A percentile compares a stretch with the other conserved stretches of the same genome.
Evolutionary conservation across 2,329 filamentous ascomycete species (phyloP).

Genomic region (Colletotrichum lupini): DNA sequence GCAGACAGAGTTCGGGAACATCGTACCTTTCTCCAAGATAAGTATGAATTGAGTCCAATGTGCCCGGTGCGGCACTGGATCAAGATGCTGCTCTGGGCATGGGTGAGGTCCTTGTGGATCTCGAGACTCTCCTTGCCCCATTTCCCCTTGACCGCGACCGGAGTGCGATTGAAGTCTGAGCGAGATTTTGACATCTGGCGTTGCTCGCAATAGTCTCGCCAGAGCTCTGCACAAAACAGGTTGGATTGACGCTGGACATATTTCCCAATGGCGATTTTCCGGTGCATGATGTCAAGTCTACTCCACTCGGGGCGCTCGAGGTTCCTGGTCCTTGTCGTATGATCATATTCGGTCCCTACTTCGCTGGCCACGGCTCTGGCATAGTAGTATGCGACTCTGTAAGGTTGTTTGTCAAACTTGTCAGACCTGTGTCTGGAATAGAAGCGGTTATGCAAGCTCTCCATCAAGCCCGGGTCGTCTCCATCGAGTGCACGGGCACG

Average conservation of each 20-base stretch:
- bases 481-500: not conserved
- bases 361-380: too few relatives aligned
- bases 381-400: too few relatives aligned
- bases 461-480: not conserved
- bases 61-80: not conserved
- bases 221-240: not conserved
- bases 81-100: conserved; percentile 3
- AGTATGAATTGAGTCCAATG: conserved; percentile 1
- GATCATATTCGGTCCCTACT: too few relatives aligned
- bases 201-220: not conserved
- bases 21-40: not conserved
- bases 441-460: too few relatives aligned
- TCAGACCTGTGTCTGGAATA: too few relatives aligned
- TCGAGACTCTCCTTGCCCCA: conserved; percentile 1
- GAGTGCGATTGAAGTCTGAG: not conserved
- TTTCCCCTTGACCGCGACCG: not conserved
- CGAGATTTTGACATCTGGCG: not conserved
- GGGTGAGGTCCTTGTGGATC: not conserved
- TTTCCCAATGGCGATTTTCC: too few relatives aligned
- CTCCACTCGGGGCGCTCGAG: too few relatives aligned
- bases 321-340: too few relatives aligned
- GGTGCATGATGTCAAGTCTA: too few relatives aligned
- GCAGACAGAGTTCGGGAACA: not conserved
- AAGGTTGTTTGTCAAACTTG: too few relatives aligned
- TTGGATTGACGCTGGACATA: too few relatives aligned